These are phyloP conservation scores for Geotrichum cucujoidarum DNA, from an alignment of 1,139 yeast genomes.

Conservation along the genomic window DNA sequence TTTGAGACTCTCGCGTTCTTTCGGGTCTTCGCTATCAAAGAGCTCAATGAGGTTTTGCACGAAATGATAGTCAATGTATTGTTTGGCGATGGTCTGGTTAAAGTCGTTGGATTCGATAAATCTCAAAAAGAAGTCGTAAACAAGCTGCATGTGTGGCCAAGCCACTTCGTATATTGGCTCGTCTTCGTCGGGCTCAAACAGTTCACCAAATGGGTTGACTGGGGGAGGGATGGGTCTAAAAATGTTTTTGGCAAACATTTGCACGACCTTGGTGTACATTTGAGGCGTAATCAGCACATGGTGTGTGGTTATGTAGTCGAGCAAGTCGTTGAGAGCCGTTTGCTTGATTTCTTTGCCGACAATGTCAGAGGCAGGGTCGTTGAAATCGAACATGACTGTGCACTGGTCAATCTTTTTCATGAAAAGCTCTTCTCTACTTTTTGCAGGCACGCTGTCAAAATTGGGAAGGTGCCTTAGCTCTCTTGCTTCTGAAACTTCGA, in stretches of 20 bases:
- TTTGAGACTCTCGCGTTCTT: slow-evolving; percentile 91
- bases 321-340: slow-evolving; percentile 78
- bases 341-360: slow-evolving; percentile 91
- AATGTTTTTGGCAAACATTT: slow-evolving; percentile 82
- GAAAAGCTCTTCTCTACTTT: slow-evolving; percentile 76
- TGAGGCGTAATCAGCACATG: slow-evolving; percentile 77
- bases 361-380: slow-evolving; percentile 87
- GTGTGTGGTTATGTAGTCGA: slow-evolving; percentile 80
- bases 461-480: slow-evolving; percentile 79
- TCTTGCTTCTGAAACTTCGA: slow-evolving; percentile 68
- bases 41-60: slow-evolving; percentile 75
- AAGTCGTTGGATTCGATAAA: slow-evolving; percentile 94
- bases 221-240: slow-evolving; percentile 98
- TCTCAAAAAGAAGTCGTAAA: slow-evolving; percentile 86
- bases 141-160: slow-evolving; percentile 98
- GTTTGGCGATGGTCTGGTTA: slow-evolving; percentile 88
- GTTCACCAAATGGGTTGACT: slow-evolving; percentile 92
- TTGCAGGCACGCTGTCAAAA: slow-evolving; percentile 86
- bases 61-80: slow-evolving; percentile 86
- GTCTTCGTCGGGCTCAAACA: slow-evolving; percentile 97
- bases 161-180: slow-evolving; percentile 95
- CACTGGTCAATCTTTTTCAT: slow-evolving; percentile 90
- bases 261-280: slow-evolving; percentile 82
- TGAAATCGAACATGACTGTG: slow-evolving; percentile 87
- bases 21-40: slow-evolving; percentile 93